These are phyloP conservation scores for Acer negundo DNA, from an alignment of 345 rosid species.

Conservation along the genomic window DNA sequence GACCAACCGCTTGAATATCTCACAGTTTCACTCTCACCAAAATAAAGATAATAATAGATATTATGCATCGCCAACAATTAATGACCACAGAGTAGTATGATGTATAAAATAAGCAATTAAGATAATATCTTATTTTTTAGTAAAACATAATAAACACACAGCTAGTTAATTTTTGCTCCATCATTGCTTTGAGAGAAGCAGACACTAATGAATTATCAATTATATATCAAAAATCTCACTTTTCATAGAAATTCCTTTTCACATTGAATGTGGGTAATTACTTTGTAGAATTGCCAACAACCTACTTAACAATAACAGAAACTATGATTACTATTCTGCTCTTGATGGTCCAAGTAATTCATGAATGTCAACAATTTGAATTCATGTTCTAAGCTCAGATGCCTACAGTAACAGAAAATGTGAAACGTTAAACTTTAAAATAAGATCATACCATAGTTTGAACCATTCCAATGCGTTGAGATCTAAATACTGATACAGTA, in stretches of 20 bases:
- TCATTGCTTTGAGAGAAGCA: not conserved
- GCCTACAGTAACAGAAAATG: not conserved
- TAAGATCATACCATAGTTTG: slow-evolving; percentile 71
- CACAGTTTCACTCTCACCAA: not conserved
- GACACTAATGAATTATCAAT: too few species aligned
- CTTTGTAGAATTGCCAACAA: not conserved
- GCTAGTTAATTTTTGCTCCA: not conserved
- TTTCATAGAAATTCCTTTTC: not conserved
- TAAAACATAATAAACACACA: not conserved
- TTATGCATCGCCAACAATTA: not conserved
- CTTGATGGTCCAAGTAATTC: not conserved
- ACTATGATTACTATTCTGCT: not conserved
- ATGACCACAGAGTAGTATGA: not conserved
- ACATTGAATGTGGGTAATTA: not conserved
- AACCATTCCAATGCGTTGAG: slow-evolving; percentile 94
- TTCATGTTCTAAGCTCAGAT: slow-evolving; percentile 1
- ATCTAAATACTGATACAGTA: slow-evolving; percentile 66
- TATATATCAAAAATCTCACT: not conserved
- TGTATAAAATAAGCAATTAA: not conserved
- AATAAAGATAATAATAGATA: not conserved
- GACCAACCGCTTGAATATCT: not conserved
- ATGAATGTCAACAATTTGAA: slow-evolving; percentile 13
- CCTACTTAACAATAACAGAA: not conserved
- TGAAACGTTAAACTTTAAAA: slow-evolving; percentile 9
- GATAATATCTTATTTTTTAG: not conserved